Evolutionary conservation across 345 rosid species (phyloP).

Genomic region (Gossypium ekmanianum): DNA sequence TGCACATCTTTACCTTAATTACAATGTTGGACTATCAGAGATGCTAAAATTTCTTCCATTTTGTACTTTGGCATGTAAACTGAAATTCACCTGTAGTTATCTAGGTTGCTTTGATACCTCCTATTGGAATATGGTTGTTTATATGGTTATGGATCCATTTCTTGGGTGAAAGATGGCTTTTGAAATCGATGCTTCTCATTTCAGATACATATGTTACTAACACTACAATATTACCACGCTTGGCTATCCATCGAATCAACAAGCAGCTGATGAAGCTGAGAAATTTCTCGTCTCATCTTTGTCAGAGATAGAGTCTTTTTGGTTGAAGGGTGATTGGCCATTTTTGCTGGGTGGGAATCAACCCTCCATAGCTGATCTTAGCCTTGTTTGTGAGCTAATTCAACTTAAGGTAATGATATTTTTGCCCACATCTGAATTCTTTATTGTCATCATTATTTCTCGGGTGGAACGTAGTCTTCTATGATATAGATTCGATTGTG

Average conservation of each 20-base stretch:
- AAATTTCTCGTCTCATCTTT: slow-evolving; percentile 49
- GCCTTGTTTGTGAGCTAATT: slow-evolving; percentile 78
- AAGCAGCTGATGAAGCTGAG: slow-evolving; percentile 67
- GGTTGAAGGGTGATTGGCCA: slow-evolving; percentile 73
- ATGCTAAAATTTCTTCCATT: slow-evolving; percentile 5
- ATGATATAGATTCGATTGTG: background rate
- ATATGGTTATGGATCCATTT: background rate
- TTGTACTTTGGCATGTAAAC: background rate
- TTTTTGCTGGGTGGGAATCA: slow-evolving; percentile 72
- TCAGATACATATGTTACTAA: slow-evolving; percentile 50
- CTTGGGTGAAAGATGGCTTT: slow-evolving; percentile 8
- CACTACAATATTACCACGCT: slow-evolving; percentile 39
- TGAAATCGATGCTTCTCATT: slow-evolving; percentile 17
- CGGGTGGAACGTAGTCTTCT: slow-evolving; percentile 1
- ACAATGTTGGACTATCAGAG: background rate
- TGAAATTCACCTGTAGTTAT: background rate
- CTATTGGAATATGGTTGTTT: background rate
- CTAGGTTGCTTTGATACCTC: background rate
- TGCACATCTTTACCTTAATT: background rate
- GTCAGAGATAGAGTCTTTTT: slow-evolving; percentile 54
- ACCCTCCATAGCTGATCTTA: slow-evolving; percentile 81
- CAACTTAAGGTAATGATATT: slow-evolving; percentile 56
- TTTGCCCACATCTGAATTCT: slow-evolving; percentile 1
- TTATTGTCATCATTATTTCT: background rate
- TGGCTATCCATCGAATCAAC: slow-evolving; percentile 48